Percentiles rank a stretch among this genome's conserved stretches.
Conservation (phyloP, 2,329 filamentous ascomycete species). For the Xylariales sp. region DNA sequence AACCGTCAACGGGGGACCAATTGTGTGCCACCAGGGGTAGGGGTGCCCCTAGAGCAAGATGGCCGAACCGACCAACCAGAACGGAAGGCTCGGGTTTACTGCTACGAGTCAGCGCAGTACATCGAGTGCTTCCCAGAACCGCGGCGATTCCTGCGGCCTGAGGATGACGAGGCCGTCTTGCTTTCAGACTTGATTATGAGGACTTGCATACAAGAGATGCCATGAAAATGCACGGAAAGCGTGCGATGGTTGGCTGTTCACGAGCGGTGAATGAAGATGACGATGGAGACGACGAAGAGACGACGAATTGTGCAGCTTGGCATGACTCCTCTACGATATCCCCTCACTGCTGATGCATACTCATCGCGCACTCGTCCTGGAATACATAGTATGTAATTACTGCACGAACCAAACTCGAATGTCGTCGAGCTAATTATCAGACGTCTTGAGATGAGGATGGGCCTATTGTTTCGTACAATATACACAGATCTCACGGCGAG, state of each 20-base stretch:
- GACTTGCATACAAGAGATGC: not conserved
- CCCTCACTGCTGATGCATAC: not conserved
- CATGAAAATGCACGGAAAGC: not conserved
- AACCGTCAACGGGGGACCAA: not conserved
- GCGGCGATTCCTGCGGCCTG: constrained; percentile 8
- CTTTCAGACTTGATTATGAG: not conserved
- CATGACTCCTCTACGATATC: not conserved
- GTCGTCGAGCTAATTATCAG: no score
- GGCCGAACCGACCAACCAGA: constrained; percentile 9
- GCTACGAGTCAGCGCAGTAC: not conserved
- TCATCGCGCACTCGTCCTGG: not conserved
- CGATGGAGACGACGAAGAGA: not conserved
- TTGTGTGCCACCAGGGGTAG: not conserved
- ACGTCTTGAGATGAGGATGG: no score
- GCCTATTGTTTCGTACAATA: no score
- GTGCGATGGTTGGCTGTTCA: constrained; percentile 4
- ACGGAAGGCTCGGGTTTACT: not conserved
- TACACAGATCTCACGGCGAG: no score
- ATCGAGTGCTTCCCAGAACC: not conserved
- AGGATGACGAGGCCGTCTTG: constrained; percentile 8
- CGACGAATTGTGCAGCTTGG: constrained; percentile 2
- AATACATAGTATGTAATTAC: not conserved
- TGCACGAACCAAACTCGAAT: not conserved
- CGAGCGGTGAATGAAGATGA: not conserved
- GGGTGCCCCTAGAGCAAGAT: not conserved